Conservation (phyloP, 768 basidiomycete species). For the Tylopilus felleus region DNA sequence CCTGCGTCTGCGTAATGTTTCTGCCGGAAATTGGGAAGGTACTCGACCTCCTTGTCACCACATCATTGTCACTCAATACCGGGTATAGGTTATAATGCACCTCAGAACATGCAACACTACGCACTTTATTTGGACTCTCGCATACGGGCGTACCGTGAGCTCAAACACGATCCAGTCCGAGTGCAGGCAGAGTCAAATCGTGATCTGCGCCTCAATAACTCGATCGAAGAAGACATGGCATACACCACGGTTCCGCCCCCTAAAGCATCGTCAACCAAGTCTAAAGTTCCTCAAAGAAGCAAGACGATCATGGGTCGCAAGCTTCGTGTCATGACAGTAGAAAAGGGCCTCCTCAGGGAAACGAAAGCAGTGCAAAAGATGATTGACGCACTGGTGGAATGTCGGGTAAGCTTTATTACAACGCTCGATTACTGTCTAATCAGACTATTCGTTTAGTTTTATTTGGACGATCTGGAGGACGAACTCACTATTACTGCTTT, state of each 20-base stretch:
- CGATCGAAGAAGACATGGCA: constrained; percentile 57
- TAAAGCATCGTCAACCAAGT: constrained; percentile 32
- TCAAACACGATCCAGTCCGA: constrained; percentile 91
- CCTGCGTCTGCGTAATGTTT: constrained; percentile 78
- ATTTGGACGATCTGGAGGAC: constrained; percentile 89
- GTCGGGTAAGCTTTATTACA: constrained; percentile 58
- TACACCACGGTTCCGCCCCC: constrained; percentile 27
- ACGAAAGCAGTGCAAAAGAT: constrained; percentile 87
- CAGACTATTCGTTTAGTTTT: constrained; percentile 58
- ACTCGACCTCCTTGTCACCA: constrained; percentile 12
- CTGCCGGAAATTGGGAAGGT: constrained; percentile 89
- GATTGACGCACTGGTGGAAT: constrained; percentile 85
- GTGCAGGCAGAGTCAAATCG: constrained; percentile 94
- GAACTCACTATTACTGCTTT: constrained; percentile 86
- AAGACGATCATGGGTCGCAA: constrained; percentile 83
- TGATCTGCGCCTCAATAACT: constrained; percentile 63
- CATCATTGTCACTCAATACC: not conserved
- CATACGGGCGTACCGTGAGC: constrained; percentile 81
- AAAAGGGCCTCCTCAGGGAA: constrained; percentile 92
- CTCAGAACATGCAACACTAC: constrained; percentile 84
- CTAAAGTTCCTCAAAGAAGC: constrained; percentile 49
- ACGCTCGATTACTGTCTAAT: not conserved
- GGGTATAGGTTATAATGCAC: constrained; percentile 71
- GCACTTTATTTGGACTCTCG: constrained; percentile 86
- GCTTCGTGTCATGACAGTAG: constrained; percentile 86